phyloP scores from a whole-genome alignment of 768 basidiomycete species.

The Hericium rajendrae region DNA sequence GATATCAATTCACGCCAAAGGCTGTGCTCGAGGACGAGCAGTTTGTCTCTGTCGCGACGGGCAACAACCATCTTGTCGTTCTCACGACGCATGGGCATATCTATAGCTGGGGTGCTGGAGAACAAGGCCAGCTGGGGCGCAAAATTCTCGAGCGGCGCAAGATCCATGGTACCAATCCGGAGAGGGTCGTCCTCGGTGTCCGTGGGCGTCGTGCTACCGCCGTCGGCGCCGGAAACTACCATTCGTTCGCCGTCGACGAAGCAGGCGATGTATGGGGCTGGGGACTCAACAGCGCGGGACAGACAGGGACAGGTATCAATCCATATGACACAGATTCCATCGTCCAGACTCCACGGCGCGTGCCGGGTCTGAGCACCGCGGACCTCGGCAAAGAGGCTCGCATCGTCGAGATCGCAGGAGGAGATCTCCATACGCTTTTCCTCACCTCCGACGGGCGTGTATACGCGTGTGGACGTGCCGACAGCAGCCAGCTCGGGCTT shows the following conservation, averaged over 20 bases:
- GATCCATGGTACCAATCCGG: slow-evolving; percentile 82
- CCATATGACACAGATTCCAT: slow-evolving; percentile 38
- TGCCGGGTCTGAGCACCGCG: slow-evolving; percentile 52
- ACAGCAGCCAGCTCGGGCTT: slow-evolving; percentile 77
- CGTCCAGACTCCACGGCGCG: slow-evolving; percentile 53
- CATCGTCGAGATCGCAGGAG: slow-evolving; percentile 68
- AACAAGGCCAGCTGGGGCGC: slow-evolving; percentile 86
- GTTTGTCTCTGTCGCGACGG: slow-evolving; percentile 67
- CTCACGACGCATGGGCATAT: slow-evolving; percentile 83
- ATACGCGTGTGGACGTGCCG: slow-evolving; percentile 78
- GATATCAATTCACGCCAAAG: slow-evolving; percentile 60
- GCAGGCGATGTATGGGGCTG: slow-evolving; percentile 83
- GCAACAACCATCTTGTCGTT: slow-evolving; percentile 84
- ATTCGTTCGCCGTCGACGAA: slow-evolving; percentile 86
- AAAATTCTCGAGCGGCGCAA: slow-evolving; percentile 83
- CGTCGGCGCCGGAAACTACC: slow-evolving; percentile 75
- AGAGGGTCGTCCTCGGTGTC: slow-evolving; percentile 68
- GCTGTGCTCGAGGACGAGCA: slow-evolving; percentile 56
- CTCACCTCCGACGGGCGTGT: slow-evolving; percentile 76
- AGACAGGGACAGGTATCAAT: slow-evolving; percentile 53
- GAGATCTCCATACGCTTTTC: slow-evolving; percentile 89
- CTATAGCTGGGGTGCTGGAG: slow-evolving; percentile 85
- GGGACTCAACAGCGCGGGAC: slow-evolving; percentile 92
- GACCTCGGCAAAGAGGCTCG: slow-evolving; percentile 45
- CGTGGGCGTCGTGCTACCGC: slow-evolving; percentile 55